Conservation (phyloP, 2,329 filamentous ascomycete species). For the Aspergillus sp. region DNA sequence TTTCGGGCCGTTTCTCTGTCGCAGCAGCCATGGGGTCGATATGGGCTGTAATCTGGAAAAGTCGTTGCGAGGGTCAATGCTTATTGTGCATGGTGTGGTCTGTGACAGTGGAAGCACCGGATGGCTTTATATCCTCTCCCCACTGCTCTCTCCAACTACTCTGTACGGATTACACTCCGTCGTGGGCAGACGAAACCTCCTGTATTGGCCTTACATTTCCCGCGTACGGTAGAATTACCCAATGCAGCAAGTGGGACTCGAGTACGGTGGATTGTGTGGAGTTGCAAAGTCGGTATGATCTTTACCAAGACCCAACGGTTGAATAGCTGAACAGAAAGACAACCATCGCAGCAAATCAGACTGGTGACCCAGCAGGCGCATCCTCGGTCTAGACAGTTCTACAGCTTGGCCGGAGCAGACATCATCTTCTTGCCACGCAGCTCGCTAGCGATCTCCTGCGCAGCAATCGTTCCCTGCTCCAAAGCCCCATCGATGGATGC, state of each 20-base stretch:
- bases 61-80: neutral
- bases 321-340: too few relatives aligned
- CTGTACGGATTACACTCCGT: too few relatives aligned
- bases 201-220: too few relatives aligned
- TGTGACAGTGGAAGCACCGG: neutral
- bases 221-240: neutral
- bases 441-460: neutral
- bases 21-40: conserved; percentile 13
- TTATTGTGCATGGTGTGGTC: too few relatives aligned
- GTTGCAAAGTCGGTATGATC: too few relatives aligned
- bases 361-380: neutral
- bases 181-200: too few relatives aligned
- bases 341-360: too few relatives aligned
- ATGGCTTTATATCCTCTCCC: neutral
- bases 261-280: neutral
- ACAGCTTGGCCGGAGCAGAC: neutral
- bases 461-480: neutral
- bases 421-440: neutral
- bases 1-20: conserved; percentile 26
- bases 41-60: neutral
- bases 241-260: neutral
- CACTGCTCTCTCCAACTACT: too few relatives aligned
- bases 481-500: conserved; percentile 2
- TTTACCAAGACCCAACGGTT: too few relatives aligned
- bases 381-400: neutral